phyloP scores from a whole-genome alignment of 164 flowering plant genomes.

The Paratinospora sagittata region DNA sequence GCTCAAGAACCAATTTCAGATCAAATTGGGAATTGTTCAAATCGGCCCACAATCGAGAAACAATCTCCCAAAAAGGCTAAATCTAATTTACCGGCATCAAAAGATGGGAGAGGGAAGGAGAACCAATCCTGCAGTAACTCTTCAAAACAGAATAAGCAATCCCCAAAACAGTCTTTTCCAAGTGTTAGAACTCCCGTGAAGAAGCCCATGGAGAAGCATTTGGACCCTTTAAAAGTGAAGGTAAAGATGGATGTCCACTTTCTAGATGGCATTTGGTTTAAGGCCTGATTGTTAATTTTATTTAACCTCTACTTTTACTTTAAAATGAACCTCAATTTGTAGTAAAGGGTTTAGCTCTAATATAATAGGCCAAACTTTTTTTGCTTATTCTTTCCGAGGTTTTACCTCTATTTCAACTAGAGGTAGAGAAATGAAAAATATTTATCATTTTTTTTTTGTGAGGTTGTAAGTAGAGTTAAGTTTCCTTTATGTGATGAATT shows the following conservation, averaged over 20 bases:
- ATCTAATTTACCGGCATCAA: slow-evolving; percentile 21
- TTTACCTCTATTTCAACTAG: too few relatives aligned
- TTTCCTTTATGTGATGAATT: neutral
- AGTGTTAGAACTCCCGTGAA: slow-evolving; percentile 27
- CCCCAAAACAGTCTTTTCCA: slow-evolving; percentile 17
- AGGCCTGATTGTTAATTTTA: too few relatives aligned
- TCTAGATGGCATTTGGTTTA: neutral
- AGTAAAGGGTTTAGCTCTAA: too few relatives aligned
- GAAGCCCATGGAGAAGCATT: slow-evolving; percentile 30
- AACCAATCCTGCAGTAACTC: slow-evolving; percentile 34
- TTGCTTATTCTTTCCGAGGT: too few relatives aligned
- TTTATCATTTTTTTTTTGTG: too few relatives aligned
- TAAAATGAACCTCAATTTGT: too few relatives aligned
- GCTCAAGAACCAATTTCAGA: slow-evolving; percentile 5
- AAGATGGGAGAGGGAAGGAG: slow-evolving; percentile 49
- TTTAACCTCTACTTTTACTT: too few relatives aligned
- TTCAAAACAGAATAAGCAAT: slow-evolving; percentile 30
- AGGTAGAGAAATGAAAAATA: too few relatives aligned
- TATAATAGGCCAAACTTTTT: too few relatives aligned
- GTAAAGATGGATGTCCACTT: slow-evolving; percentile 17
- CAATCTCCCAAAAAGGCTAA: slow-evolving; percentile 15
- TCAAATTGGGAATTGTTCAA: slow-evolving; percentile 12
- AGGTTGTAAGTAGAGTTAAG: too few relatives aligned
- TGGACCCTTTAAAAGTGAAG: slow-evolving; percentile 38
- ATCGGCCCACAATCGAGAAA: slow-evolving; percentile 8